Base-by-base conservation (phyloP, 1,284 basidiomycete genomes). In the Ustilago trichophora region DNA sequence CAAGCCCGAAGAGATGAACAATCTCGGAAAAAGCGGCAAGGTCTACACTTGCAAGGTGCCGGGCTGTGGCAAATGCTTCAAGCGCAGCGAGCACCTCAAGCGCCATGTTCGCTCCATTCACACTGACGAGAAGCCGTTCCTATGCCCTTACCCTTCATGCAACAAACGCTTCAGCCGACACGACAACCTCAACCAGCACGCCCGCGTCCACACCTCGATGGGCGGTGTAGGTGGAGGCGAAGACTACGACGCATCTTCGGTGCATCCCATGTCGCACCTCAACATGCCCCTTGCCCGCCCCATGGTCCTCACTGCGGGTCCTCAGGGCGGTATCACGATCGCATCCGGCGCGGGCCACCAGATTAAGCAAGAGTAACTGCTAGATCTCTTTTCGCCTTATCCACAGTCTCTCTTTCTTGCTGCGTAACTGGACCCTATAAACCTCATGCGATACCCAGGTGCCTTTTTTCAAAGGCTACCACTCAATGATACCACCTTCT, bases 131-230 rank as follows among this genome's bases (percentile, higher is more conserved):
- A 76, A 76, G 64, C 74, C 76, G n/a, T 78, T 68, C 71, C 60
- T 62, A 27, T 78, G 76, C 65, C 60, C 72, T 21, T 68, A 58
- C 45, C 71, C 73, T 32, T 54, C 64, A 33, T 77, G 75, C 65
- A 62, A 65, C 57, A 78, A 78, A 62, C 56, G 58, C 21, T 78
- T 78, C 56, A 72, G 67, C 42, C 59, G 76, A 36, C 75, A 76
- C 53, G 76, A 78, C 58, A 78, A 78, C 47, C 63, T 78, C 41
- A 77, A 78, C 44, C 76, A 78, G 49, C 76, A 78, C 53, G 69
- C 72, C 10, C 75, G 76, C 19, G 76, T 78, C 18, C 76, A 78
- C 48, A 60, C 68, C 18, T 54, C 68, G 36, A 60, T 50, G 41
- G 36, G 62, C 12, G 56, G 55, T 22, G 34, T 45, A 18, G 38